Conservation (phyloP, 495 filamentous ascomycete genomes). For the Penicillium coffeae region DNA sequence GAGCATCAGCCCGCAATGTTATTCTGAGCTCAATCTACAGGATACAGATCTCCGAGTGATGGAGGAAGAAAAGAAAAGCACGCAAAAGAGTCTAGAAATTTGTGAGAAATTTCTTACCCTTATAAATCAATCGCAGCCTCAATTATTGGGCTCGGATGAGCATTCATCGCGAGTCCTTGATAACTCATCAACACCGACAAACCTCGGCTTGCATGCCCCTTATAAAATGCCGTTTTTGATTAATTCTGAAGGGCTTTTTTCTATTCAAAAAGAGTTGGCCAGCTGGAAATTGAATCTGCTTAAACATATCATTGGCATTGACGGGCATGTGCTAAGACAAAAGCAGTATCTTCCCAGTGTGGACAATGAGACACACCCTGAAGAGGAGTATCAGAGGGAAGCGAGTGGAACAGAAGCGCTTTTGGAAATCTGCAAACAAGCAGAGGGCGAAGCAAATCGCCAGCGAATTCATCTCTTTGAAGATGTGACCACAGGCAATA, state of each 20-base stretch:
- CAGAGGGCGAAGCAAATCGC: slow-evolving; percentile 3
- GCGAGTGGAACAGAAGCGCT: too few species aligned
- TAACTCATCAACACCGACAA: background rate
- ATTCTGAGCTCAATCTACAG: too few species aligned
- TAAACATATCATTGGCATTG: background rate
- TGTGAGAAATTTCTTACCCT: background rate
- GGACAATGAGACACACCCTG: too few species aligned
- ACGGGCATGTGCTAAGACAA: too few species aligned
- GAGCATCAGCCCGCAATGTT: too few species aligned
- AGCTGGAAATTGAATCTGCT: background rate
- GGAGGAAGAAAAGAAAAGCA: slow-evolving; percentile 5
- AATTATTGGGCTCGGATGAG: background rate
- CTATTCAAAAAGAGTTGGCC: background rate
- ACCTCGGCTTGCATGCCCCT: too few species aligned
- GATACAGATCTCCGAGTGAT: background rate
- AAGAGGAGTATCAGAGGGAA: too few species aligned
- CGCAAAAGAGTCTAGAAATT: slow-evolving; percentile 2
- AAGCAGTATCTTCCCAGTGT: too few species aligned
- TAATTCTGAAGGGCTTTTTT: background rate
- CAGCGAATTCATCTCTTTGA: slow-evolving; percentile 6
- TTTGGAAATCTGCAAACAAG: slow-evolving; percentile 6
- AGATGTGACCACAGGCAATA: too few species aligned
- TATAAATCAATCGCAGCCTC: background rate
- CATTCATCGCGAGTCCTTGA: background rate
- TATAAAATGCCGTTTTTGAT: too few species aligned